Conservation (phyloP, 169 alveolate species). For the Plasmodium malariae region DNA sequence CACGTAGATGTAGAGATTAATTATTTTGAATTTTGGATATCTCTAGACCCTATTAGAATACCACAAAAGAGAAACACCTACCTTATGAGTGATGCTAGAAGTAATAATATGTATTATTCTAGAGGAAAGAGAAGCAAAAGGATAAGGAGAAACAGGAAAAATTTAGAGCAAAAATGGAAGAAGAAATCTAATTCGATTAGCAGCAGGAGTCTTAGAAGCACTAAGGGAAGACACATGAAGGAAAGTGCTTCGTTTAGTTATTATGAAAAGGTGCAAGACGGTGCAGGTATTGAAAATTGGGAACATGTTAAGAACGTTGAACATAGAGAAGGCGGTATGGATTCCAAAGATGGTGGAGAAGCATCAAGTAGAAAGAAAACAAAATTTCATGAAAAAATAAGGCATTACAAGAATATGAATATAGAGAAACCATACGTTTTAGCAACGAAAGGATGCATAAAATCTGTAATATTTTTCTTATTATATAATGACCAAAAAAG, state of each 20-base stretch:
- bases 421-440: conserved; percentile 71
- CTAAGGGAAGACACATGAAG: neutral
- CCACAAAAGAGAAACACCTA: conserved; percentile 48
- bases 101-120: conserved; percentile 2
- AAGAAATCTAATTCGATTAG: conserved; percentile 5
- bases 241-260: neutral
- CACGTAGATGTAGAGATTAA: conserved; percentile 75
- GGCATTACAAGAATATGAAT: conserved; percentile 34
- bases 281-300: too few species aligned
- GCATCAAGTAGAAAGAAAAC: conserved; percentile 1
- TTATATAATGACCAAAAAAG: conserved; percentile 37
- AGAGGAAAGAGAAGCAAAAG: conserved; percentile 6
- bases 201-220: neutral
- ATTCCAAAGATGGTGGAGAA: neutral
- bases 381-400: conserved; percentile 43
- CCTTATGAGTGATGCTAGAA: neutral
- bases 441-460: conserved; percentile 70
- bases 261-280: neutral
- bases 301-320: neutral
- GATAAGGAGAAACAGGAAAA: neutral
- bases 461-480: conserved; percentile 61
- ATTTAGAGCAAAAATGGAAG: neutral
- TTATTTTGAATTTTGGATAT: conserved; percentile 64
- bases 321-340: neutral
- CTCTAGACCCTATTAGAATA: conserved; percentile 71